These are phyloP conservation scores for Fusarium sp. DNA, from an alignment of 2,329 filamentous ascomycete species.

Conservation along the genomic window DNA sequence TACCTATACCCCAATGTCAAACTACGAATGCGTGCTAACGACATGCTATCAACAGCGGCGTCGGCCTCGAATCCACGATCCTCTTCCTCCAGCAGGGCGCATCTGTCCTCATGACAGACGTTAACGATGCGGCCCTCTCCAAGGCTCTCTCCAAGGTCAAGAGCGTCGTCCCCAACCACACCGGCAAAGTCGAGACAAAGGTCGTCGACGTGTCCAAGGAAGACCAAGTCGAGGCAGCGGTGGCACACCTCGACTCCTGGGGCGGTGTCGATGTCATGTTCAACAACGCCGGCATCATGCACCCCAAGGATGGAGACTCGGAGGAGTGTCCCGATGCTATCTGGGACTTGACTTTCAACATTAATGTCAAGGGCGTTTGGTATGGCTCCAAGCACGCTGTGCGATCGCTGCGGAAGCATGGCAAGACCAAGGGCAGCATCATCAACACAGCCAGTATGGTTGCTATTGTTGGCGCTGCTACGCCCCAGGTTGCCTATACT, in stretches of 20 bases:
- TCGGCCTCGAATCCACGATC: not conserved
- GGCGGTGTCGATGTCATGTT: constrained; percentile 91
- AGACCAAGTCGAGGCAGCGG: constrained; percentile 76
- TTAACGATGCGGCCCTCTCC: not conserved
- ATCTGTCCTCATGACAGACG: not conserved
- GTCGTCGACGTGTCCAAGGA: constrained; percentile 85
- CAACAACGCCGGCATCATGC: constrained; percentile 98
- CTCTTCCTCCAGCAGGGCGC: not conserved
- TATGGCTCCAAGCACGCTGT: constrained; percentile 92
- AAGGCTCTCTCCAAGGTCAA: constrained; percentile 68
- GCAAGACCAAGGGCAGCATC: constrained; percentile 77
- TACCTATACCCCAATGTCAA: not conserved
- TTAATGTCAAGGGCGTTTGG: constrained; percentile 98
- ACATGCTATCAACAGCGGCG: not conserved
- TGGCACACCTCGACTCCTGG: constrained; percentile 82
- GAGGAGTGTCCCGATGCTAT: constrained; percentile 86
- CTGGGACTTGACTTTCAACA: constrained; percentile 91
- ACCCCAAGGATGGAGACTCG: constrained; percentile 81
- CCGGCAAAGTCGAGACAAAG: constrained; percentile 18
- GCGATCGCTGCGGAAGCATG: constrained; percentile 78
- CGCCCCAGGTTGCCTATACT: constrained; percentile 80
- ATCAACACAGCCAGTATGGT: constrained; percentile 83
- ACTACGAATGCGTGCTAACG: not conserved
- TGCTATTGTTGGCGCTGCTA: constrained; percentile 77
- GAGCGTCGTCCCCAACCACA: constrained; percentile 69